These are phyloP conservation scores for Fusarium beomiforme DNA, from an alignment of 2,329 filamentous ascomycete genomes.

Conservation along the genomic window DNA sequence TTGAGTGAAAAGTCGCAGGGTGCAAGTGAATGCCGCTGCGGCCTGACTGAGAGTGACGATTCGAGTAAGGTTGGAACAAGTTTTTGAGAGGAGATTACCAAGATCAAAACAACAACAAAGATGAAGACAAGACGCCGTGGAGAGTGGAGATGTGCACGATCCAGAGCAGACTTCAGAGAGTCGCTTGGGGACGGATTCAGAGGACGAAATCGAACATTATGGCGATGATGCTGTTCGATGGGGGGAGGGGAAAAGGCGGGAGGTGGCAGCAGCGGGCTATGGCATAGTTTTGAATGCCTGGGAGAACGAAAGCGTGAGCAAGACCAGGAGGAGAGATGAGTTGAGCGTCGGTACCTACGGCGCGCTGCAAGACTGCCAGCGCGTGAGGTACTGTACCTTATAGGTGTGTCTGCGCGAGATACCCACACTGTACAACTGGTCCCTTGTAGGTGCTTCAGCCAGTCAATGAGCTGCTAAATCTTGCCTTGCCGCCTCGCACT, in stretches of 20 bases:
- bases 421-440: slow-evolving; percentile 11
- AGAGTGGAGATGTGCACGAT: slow-evolving; percentile 51
- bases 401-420: background rate
- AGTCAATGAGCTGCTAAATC: slow-evolving; percentile 11
- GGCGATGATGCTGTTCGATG: slow-evolving; percentile 61
- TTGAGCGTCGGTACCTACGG: slow-evolving; percentile 32
- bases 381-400: slow-evolving; percentile 25
- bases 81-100: slow-evolving; percentile 23
- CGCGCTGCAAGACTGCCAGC: slow-evolving; percentile 21
- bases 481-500: slow-evolving; percentile 8
- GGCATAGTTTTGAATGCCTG: slow-evolving; percentile 50
- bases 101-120: slow-evolving; percentile 40
- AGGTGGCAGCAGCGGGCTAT: slow-evolving; percentile 45
- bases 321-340: slow-evolving; percentile 31
- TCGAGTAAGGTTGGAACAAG: background rate
- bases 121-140: slow-evolving; percentile 48
- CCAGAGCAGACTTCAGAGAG: slow-evolving; percentile 65
- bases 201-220: slow-evolving; percentile 65
- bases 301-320: slow-evolving; percentile 37
- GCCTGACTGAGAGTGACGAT: slow-evolving; percentile 36
- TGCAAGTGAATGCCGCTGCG: slow-evolving; percentile 64
- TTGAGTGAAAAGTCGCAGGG: slow-evolving; percentile 52
- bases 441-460: slow-evolving; percentile 23
- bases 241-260: slow-evolving; percentile 53
- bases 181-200: slow-evolving; percentile 61